Evolutionary conservation across 1,284 basidiomycete genomes (phyloP).

Genomic region (Heterobasidion irregulare): DNA sequence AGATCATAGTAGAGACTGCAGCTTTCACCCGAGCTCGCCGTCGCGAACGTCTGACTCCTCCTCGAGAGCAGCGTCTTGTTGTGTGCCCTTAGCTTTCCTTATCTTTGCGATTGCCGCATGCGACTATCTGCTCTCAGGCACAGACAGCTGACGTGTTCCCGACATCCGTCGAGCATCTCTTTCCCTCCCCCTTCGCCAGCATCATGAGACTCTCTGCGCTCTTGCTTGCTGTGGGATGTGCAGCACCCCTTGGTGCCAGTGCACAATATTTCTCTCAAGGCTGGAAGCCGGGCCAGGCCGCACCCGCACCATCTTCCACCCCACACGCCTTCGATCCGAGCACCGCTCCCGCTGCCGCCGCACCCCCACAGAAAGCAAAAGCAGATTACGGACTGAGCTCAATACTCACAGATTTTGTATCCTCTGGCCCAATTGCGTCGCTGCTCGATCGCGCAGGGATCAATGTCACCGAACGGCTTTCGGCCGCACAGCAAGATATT

Average conservation of each 20-base stretch:
- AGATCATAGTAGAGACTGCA: too few species aligned
- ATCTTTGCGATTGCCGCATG: background rate
- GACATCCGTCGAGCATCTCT: background rate
- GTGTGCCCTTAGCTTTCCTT: background rate
- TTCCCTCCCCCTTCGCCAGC: slow-evolving; percentile 1
- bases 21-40: too few species aligned
- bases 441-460: slow-evolving; percentile 52
- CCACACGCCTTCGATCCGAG: slow-evolving; percentile 15
- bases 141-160: background rate
- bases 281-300: slow-evolving; percentile 66
- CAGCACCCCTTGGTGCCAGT: slow-evolving; percentile 22
- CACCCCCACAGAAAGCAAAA: slow-evolving; percentile 8
- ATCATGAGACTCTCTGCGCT: slow-evolving; percentile 43
- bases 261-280: slow-evolving; percentile 72
- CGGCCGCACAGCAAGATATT: slow-evolving; percentile 27
- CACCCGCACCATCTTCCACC: slow-evolving; percentile 19
- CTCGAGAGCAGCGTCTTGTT: too few species aligned
- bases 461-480: slow-evolving; percentile 55
- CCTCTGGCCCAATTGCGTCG: slow-evolving; percentile 39
- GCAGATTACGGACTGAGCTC: slow-evolving; percentile 6
- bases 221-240: slow-evolving; percentile 25
- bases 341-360: slow-evolving; percentile 10
- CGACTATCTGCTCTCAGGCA: background rate
- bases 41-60: too few species aligned
- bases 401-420: slow-evolving; percentile 38